Base-by-base conservation (phyloP, 73 alveolate species). In the Blepharisma japonicum region DNA sequence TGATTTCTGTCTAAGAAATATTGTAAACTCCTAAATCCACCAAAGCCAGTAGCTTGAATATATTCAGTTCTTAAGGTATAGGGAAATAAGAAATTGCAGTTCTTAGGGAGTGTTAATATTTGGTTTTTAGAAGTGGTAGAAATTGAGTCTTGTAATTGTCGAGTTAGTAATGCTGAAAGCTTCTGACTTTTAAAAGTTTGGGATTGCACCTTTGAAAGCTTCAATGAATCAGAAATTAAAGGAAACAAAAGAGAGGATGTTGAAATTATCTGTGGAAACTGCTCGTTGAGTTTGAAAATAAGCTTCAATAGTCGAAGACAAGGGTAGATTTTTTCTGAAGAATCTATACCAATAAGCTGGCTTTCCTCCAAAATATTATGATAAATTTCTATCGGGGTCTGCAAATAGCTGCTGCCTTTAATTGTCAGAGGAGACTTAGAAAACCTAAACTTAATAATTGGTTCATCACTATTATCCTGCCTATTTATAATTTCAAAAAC, bases 71-170 rank as follows among this genome's bases (percentile, higher is more conserved):
- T 23, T 18, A 47, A 7, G 14, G 68, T 38, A 47, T 45, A 70
- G 3, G 80, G 56, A 45, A 70, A 70, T 70, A 70, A 47, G 5
- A 70, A 70, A 8, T 39, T 61, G 47, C 74, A 61, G 4, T n/a
- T 0, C 5, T 61, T 61, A 14, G 74, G 74, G 47, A 61, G 47
- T 18, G 39, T 8, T 5, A 20, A 20, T 25, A 61, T 61, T 25
- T 61, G 47, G 47, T 14, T 8, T 61, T n/a, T 11, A 2, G 11
- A 61, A 8, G 14, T 9, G 2, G 74, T 18, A 61, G 47, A 61
- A 61, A 61, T 61, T 25, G 14, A 39, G 49, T 61, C 74, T 25
- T 61, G 74, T 61, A 61, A 8, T 61, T 61, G 74, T 2, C 74
- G 39, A 18, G 74, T 14, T 2, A 61, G 5, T 61, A 61, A 61